phyloP scores from a whole-genome alignment of 2,329 filamentous ascomycete genomes.

The Mycocentrospora acerina region DNA sequence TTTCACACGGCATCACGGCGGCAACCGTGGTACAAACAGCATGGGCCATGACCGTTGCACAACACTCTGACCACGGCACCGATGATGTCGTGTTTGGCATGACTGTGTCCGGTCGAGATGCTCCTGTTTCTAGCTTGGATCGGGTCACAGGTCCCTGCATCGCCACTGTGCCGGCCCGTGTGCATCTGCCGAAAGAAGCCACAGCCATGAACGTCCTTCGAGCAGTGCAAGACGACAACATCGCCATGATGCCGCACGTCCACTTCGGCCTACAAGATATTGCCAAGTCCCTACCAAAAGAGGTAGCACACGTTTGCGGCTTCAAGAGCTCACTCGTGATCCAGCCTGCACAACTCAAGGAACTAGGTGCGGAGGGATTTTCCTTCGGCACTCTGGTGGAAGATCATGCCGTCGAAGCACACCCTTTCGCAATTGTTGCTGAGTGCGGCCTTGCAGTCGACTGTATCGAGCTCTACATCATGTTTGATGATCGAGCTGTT shows the following conservation, averaged over 20 bases:
- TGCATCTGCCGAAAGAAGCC: constrained; percentile 21
- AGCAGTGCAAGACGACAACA: constrained; percentile 11
- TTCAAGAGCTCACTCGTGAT: constrained; percentile 55
- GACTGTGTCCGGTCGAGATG: constrained; percentile 24
- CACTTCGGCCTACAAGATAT: constrained; percentile 35
- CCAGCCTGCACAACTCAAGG: too few species aligned
- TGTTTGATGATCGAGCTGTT: too few species aligned
- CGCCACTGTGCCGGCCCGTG: constrained; percentile 42
- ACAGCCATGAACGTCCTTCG: constrained; percentile 12
- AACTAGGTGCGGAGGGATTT: too few species aligned
- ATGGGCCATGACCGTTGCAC: too few species aligned
- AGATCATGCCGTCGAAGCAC: too few species aligned
- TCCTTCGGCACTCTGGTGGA: too few species aligned
- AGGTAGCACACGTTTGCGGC: constrained; percentile 56
- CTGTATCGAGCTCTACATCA: too few species aligned
- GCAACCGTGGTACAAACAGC: too few species aligned
- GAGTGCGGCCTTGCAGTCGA: too few species aligned
- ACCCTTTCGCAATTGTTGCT: too few species aligned
- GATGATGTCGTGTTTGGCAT: constrained; percentile 29
- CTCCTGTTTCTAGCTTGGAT: constrained; percentile 27
- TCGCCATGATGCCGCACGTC: constrained; percentile 19
- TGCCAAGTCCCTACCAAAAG: constrained; percentile 44
- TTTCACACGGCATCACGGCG: too few species aligned
- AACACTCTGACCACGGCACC: too few species aligned
- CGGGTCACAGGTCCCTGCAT: constrained; percentile 40